phyloP scores from a whole-genome alignment of 345 rosid species.

The Chamaenerion angustifolium region DNA sequence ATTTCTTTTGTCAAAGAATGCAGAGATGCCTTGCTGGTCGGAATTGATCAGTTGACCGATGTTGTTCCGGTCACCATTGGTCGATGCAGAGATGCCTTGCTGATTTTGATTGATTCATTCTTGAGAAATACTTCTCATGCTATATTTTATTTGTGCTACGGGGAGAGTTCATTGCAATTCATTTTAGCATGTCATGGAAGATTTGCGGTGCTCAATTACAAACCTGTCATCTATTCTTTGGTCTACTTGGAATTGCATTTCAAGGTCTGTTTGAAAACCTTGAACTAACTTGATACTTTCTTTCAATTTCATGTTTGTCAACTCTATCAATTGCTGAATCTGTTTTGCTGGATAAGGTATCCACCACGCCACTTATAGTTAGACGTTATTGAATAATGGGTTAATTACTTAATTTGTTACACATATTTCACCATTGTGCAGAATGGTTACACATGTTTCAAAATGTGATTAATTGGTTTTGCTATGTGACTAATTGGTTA shows the following conservation, averaged over 20 bases:
- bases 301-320: conserved; percentile 4
- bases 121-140: too few relatives aligned
- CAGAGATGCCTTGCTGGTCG: conserved; percentile 60
- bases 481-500: too few relatives aligned
- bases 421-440: too few relatives aligned
- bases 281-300: conserved; percentile 14
- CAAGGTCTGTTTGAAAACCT: conserved; percentile 3
- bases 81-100: too few relatives aligned
- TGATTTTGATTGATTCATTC: too few relatives aligned
- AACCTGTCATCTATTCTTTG: conserved; percentile 48
- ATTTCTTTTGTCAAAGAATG: conserved; percentile 53
- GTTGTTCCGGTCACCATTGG: conserved; percentile 83
- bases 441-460: too few relatives aligned
- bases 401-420: too few relatives aligned
- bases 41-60: conserved; percentile 78
- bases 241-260: not conserved
- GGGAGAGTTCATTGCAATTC: conserved; percentile 88
- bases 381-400: too few relatives aligned
- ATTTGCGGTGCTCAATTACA: conserved; percentile 75
- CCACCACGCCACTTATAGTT: conserved; percentile 2
- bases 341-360: conserved; percentile 95
- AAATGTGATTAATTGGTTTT: too few relatives aligned
- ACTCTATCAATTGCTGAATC: conserved; percentile 5
- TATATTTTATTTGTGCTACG: conserved; percentile 12
- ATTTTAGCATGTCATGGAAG: conserved; percentile 64